Evolutionary conservation across 2,329 filamentous ascomycete genomes (phyloP).

Genomic region (Diplodia corticola): DNA sequence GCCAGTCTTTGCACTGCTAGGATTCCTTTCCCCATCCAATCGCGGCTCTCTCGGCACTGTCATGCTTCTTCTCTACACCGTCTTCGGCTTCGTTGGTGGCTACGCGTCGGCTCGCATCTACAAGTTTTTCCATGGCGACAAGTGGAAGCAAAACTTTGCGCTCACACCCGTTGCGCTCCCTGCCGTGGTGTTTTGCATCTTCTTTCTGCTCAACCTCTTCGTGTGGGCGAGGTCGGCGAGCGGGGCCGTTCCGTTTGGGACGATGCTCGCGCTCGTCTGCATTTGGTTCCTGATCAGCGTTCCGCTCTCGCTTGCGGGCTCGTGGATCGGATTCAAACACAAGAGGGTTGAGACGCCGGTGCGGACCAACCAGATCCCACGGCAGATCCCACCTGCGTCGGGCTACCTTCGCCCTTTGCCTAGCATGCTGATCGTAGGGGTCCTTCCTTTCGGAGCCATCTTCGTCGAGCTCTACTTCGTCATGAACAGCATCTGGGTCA

Average conservation of each 20-base stretch:
- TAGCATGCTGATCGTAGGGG: slow-evolving; percentile 86
- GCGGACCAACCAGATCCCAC: slow-evolving; percentile 95
- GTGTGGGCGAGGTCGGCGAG: slow-evolving; percentile 91
- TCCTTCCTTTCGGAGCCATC: slow-evolving; percentile 93
- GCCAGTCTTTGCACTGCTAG: slow-evolving; percentile 78
- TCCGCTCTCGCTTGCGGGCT: slow-evolving; percentile 83
- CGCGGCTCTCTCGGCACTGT: slow-evolving; percentile 91
- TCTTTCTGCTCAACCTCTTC: slow-evolving; percentile 95
- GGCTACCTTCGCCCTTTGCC: slow-evolving; percentile 85
- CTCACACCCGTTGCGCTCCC: slow-evolving; percentile 86
- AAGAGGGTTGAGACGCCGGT: slow-evolving; percentile 74
- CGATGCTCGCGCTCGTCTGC: slow-evolving; percentile 87
- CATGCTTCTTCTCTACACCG: slow-evolving; percentile 88
- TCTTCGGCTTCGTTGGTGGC: slow-evolving; percentile 89
- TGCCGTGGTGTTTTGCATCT: slow-evolving; percentile 78
- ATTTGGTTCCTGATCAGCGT: slow-evolving; percentile 99
- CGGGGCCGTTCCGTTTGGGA: slow-evolving; percentile 92
- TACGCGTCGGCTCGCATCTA: slow-evolving; percentile 90
- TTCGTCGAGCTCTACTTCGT: slow-evolving; percentile 99
- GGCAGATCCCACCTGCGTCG: slow-evolving; percentile 83
- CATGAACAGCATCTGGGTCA: slow-evolving; percentile 98
- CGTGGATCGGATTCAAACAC: slow-evolving; percentile 85
- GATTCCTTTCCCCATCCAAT: slow-evolving; percentile 93
- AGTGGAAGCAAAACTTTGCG: slow-evolving; percentile 91
- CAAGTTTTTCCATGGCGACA: slow-evolving; percentile 88